phyloP scores from a whole-genome alignment of 2,329 filamentous ascomycete genomes.

The Venturia oleaginea region DNA sequence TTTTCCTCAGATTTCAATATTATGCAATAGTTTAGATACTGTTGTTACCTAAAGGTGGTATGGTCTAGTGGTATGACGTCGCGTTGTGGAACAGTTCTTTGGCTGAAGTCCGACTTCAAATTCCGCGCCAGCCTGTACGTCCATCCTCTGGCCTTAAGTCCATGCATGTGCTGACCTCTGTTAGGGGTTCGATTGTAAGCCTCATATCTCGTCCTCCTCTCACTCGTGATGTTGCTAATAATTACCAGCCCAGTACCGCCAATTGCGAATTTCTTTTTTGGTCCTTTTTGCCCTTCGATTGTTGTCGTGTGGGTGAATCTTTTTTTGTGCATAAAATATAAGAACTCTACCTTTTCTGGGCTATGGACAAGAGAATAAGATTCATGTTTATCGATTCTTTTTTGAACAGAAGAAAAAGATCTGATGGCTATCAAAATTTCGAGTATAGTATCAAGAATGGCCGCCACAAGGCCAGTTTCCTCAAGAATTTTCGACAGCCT shows the following conservation, averaged over 20 bases:
- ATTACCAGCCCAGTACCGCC: neutral
- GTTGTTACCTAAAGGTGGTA: conserved; percentile 5
- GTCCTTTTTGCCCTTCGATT: neutral
- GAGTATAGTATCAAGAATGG: too few relatives aligned
- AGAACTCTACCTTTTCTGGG: too few relatives aligned
- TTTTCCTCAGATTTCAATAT: too few relatives aligned
- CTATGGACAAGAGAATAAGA: too few relatives aligned
- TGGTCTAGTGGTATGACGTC: conserved; percentile 9
- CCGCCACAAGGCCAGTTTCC: too few relatives aligned
- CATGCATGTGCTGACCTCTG: neutral
- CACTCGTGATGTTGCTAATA: neutral
- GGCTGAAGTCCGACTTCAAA: neutral
- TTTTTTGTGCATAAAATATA: too few relatives aligned
- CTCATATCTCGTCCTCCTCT: neutral
- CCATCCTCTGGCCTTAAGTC: neutral
- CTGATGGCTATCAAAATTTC: too few relatives aligned
- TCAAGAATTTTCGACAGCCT: too few relatives aligned
- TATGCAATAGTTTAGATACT: too few relatives aligned
- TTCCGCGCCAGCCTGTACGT: conserved; percentile 6
- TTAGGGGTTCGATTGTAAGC: conserved; percentile 1
- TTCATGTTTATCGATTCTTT: too few relatives aligned
- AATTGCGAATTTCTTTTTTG: neutral
- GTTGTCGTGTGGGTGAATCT: too few relatives aligned
- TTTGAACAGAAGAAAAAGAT: too few relatives aligned
- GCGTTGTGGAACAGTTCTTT: conserved; percentile 1